Base-by-base conservation (phyloP, 2,329 filamentous ascomycete species). In the Pyrenochaeta sp. region DNA sequence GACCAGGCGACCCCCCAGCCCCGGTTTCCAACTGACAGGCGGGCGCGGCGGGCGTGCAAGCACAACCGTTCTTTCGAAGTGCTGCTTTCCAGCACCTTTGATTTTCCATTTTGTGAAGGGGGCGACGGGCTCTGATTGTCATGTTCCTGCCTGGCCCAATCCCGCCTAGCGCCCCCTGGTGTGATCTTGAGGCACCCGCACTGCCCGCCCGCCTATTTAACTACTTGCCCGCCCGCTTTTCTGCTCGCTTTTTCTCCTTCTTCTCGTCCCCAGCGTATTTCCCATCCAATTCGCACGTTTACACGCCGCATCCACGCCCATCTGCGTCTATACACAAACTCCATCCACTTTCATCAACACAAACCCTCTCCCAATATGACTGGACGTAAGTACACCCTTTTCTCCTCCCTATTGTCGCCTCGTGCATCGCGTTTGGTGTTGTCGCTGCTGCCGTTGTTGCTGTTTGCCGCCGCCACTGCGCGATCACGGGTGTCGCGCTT, bases 341-440 rank as follows among this genome's bases (percentile, higher is more conserved):
- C 40, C 64, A 69, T 67, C 61, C 52, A 60, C 52, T 45, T 51
- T 30, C 56, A 66, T 64, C 63, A 41, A 49, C 50, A 66, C 60
- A 60, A 63, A 69, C 52, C 48, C 57, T 54, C 60, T 58, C 51
- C 51, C 71, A 78, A 66, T 56, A 78, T 78, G 76, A 76, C 76
- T 76, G 76, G 76, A 73, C 76, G 76, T 78, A 73, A 77, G 76
- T 78, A 68, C 32, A 45, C 23, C 14, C 56, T 46, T 54, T 15
- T 49, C 35, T 59, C 18, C 27, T 46, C 42, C 10, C 9, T 11
- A 42, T 54, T 32, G 43, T 61, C 49, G 55, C 51, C 41, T 54
- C 55, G 60, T 52, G 55, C 63, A 60, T 61, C 55, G 37, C 11
- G 29, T 42, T 35, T n/a, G 40, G 31, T 62, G 55, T 54, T 58